Conservation (phyloP, 306 rosid species). For the Castanospermum australe region DNA sequence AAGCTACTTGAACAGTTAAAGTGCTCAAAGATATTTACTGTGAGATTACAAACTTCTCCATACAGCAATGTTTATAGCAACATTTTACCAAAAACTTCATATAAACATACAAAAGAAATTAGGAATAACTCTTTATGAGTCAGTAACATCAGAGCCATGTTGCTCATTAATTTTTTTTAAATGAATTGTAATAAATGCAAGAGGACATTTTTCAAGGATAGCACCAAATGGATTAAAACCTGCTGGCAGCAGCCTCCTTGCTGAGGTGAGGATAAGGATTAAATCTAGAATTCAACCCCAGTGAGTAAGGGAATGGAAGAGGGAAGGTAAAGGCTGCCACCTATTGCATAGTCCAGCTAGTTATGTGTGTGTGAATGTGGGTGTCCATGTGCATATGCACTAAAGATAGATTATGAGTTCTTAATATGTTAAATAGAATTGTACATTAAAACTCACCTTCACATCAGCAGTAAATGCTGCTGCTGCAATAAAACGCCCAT, state of each 20-base stretch:
- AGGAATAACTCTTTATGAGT: background rate
- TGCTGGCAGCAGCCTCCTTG: background rate
- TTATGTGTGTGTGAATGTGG: background rate
- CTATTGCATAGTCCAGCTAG: background rate
- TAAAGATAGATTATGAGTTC: background rate
- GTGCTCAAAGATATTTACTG: background rate
- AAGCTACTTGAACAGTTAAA: background rate
- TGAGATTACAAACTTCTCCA: background rate
- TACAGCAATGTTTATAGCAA: background rate
- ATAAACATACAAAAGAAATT: background rate
- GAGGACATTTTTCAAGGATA: background rate
- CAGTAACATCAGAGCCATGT: background rate
- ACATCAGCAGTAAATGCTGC: constrained; percentile 99
- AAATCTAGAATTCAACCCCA: background rate
- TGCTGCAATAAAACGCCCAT: constrained; percentile 98
- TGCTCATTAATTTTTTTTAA: background rate
- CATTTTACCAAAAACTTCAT: background rate
- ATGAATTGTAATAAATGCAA: constrained; percentile 13
- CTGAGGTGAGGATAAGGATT: constrained; percentile 12
- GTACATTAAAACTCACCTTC: constrained; percentile 52
- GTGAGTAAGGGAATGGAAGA: constrained; percentile 1
- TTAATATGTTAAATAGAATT: background rate
- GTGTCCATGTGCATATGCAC: background rate
- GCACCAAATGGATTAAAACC: background rate
- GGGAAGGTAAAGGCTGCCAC: background rate